These are phyloP conservation scores for Phytophthora agathidicida DNA, from an alignment of 352 stramenopile species.

Conservation along the genomic window DNA sequence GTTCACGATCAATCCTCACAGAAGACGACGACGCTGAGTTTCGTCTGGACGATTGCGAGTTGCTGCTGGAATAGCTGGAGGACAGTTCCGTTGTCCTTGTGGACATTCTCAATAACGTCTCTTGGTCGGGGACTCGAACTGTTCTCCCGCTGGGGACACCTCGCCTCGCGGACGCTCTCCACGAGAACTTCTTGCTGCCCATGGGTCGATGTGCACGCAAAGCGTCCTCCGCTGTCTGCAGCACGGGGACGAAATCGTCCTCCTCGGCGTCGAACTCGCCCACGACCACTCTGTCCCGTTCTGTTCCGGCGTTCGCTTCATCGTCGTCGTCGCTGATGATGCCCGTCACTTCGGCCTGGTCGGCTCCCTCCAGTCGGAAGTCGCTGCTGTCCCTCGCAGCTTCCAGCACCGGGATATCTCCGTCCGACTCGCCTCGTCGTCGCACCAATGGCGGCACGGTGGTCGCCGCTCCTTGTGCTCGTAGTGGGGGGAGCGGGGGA, in stretches of 20 bases:
- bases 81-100: conserved; percentile 39
- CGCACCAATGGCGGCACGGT: neutral
- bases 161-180: conserved; percentile 39
- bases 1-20: conserved; percentile 47
- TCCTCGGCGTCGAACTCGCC: conserved; percentile 49
- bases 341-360: conserved; percentile 33
- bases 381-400: conserved; percentile 39
- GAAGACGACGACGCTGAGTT: conserved; percentile 40
- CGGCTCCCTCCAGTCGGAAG: conserved; percentile 50
- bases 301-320: conserved; percentile 35
- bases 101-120: conserved; percentile 63
- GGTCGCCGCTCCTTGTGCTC: conserved; percentile 9
- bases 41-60: conserved; percentile 41
- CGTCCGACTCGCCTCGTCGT: conserved; percentile 31
- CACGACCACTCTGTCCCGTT: conserved; percentile 34
- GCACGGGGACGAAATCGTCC: conserved; percentile 66
- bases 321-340: conserved; percentile 42
- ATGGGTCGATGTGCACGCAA: conserved; percentile 36
- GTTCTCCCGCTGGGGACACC: conserved; percentile 29
- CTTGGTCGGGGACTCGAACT: conserved; percentile 45
- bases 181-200: conserved; percentile 60
- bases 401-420: conserved; percentile 80
- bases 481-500: conserved; percentile 26
- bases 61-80: conserved; percentile 42
- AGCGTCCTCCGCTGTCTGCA: conserved; percentile 73